Evolutionary conservation across 805 yeast genomes (phyloP).

Genomic region (Starmerella floricola): DNA sequence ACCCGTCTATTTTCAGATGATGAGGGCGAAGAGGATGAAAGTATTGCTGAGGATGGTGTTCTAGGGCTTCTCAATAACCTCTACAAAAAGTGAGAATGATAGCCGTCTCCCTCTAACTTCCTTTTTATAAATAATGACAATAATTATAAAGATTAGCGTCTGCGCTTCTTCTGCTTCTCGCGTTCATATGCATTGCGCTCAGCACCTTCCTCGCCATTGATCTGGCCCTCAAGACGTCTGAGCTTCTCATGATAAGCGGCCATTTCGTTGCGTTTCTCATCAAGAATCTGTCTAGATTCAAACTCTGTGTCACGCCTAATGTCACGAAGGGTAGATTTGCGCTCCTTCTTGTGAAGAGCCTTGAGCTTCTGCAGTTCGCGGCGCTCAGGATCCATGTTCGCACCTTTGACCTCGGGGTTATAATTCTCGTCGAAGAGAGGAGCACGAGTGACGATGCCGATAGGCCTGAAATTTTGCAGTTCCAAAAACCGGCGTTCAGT

Average conservation of each 20-base stretch:
- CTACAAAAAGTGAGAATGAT: conserved; percentile 35
- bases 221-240: conserved; percentile 73
- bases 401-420: conserved; percentile 88
- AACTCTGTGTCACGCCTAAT: conserved; percentile 80
- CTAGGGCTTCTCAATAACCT: conserved; percentile 71
- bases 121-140: neutral
- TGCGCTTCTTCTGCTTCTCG: conserved; percentile 53
- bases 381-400: conserved; percentile 70
- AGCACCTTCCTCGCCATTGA: conserved; percentile 88
- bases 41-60: conserved; percentile 40
- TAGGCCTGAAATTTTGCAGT: conserved; percentile 70
- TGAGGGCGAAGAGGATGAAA: conserved; percentile 33
- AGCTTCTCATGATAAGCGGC: conserved; percentile 78
- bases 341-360: conserved; percentile 81
- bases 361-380: conserved; percentile 74
- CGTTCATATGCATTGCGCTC: conserved; percentile 86
- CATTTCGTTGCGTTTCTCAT: conserved; percentile 61
- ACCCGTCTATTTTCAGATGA: conserved; percentile 9
- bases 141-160: conserved; percentile 1
- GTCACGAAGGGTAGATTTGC: conserved; percentile 77
- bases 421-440: conserved; percentile 93
- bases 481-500: conserved; percentile 56
- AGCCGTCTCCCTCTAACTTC: neutral
- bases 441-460: conserved; percentile 71
- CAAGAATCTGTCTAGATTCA: conserved; percentile 72